Base-by-base conservation (phyloP, 208 protist species). In the Naegleria fowleri region DNA sequence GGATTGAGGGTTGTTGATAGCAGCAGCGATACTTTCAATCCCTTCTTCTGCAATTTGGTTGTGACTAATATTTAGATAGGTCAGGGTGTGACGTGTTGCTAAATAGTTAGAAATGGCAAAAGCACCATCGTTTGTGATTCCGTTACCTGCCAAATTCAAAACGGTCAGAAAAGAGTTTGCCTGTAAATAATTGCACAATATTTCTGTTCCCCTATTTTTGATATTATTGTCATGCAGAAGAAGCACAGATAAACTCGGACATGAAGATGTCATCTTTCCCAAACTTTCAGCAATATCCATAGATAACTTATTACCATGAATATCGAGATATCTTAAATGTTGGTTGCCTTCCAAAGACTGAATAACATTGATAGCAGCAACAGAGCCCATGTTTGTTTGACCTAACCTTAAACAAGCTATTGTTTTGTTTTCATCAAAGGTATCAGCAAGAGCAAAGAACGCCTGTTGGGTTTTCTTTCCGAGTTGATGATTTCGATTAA, bases 401-500 rank as follows among this genome's bases (percentile, higher is more conserved):
- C 85, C 85, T 36, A 88, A 58, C n/a, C 85, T 55, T 88, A 88
- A 39, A 38, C 85, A 88, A 29, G 13, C 36, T 22, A 58, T 88
- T 39, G 85, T 88, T 58, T 88, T 88, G 33, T 88, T 88, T 51
- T 88, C n/a, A 33, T 33, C 19, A 38, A 88, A 58, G 16, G 85
- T 2, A 88, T 88, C 85, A 33, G 85, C 85, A 22, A 88, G 55
- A 88, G 39, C 85, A 58, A 88, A 88, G 85, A 88, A 88, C 7
- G 85, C 85, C 58, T 88, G 22, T 58, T 88, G 85, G 19, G 7
- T 58, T 58, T 88, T 88, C 29, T 58, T 88, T 40, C 85, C 85
- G 13, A 88, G 39, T 5, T 39, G 13, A 36, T 25, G 9, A 58
- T 58, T 55, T 48, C 85, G 19, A 88, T 88, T 88, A 33, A 88